Conservation (phyloP, 345 rosid genomes). For the Brassica nigra region DNA sequence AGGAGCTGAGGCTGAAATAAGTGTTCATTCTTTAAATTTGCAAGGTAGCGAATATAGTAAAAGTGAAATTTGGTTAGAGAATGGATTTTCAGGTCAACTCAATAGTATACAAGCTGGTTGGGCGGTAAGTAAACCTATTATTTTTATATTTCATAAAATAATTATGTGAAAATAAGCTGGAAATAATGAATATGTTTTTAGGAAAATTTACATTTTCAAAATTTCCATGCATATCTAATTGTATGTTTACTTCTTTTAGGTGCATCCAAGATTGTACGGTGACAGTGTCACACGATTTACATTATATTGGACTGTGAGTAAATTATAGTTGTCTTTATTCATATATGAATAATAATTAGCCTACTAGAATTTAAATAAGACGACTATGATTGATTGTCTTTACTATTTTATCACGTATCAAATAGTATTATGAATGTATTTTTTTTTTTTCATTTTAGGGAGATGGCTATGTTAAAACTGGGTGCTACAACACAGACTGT, state of each 20-base stretch:
- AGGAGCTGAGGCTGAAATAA: slow-evolving; percentile 27
- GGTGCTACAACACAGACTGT: slow-evolving; percentile 33
- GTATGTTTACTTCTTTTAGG: background rate
- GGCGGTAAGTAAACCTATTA: slow-evolving; percentile 18
- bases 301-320: slow-evolving; percentile 32
- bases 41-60: slow-evolving; percentile 13
- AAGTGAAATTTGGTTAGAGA: slow-evolving; percentile 34
- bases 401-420: background rate
- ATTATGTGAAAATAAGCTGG: background rate
- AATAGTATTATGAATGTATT: background rate
- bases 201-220: background rate
- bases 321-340: background rate
- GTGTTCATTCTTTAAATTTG: slow-evolving; percentile 13
- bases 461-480: slow-evolving; percentile 19
- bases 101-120: slow-evolving; percentile 39
- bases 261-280: slow-evolving; percentile 31
- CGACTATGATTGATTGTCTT: background rate
- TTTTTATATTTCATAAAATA: background rate
- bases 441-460: background rate
- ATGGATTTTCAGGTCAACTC: slow-evolving; percentile 17
- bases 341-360: background rate
- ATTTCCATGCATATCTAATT: background rate
- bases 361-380: background rate
- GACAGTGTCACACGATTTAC: slow-evolving; percentile 31
- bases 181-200: background rate